Evolutionary conservation across 1,284 basidiomycete genomes (phyloP).

Genomic region (Moniliophthora roreri): DNA sequence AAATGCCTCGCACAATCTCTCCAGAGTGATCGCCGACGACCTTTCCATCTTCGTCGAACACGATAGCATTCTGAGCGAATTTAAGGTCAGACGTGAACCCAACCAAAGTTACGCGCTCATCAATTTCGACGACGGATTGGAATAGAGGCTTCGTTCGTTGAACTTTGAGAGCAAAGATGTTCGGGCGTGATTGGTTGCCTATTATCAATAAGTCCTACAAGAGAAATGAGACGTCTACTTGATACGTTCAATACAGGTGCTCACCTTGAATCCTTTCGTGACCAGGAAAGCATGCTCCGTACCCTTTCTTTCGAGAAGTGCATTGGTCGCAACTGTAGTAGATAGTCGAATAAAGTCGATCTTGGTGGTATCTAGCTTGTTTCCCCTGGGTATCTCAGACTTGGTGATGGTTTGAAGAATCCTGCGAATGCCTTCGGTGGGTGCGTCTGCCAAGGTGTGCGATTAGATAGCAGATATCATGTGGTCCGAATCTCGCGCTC

Average conservation of each 20-base stretch:
- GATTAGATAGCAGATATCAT: background rate
- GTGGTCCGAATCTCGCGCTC: background rate
- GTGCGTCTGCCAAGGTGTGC: background rate
- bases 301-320: background rate
- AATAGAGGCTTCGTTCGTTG: constrained; percentile 3
- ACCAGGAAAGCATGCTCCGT: background rate
- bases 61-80: constrained; percentile 1
- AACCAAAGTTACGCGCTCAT: constrained; percentile 7
- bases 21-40: background rate
- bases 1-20: constrained; percentile 6
- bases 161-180: constrained; percentile 8
- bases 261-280: background rate
- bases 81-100: too few relatives aligned
- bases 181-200: constrained; percentile 3
- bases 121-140: constrained; percentile 8
- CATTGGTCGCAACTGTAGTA: background rate
- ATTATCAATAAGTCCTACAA: background rate
- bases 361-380: background rate
- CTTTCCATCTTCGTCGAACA: background rate
- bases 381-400: background rate
- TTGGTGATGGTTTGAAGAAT: constrained; percentile 1
- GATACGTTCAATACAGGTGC: too few relatives aligned
- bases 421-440: constrained; percentile 9
- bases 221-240: background rate
- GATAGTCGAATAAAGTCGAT: background rate